Evolutionary conservation across 768 basidiomycete species (phyloP), one percentile per base, ranked within the genome.

Genomic region (Collybia mongolica): DNA sequence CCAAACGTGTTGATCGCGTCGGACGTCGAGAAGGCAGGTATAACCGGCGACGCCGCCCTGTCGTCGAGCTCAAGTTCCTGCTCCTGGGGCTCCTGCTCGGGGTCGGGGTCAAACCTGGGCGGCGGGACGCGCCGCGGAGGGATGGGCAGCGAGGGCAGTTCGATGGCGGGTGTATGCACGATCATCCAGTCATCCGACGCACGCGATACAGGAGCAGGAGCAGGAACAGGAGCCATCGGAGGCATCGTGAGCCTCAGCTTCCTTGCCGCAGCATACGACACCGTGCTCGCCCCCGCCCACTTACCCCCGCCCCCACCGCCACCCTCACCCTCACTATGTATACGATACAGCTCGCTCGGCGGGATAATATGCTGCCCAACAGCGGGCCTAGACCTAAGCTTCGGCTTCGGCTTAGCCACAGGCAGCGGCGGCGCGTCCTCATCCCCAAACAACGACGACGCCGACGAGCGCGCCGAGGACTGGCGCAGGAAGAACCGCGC

Each of bases 401-500:
- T 26, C 4, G 24, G 24, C 3, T 26, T 26, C 4, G 24, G 3
- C 24, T 26, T 5, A 7, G 44, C n/a, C 2, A 23, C 3, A 8
- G 24, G 23, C 42, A 15, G 11, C 18, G 32, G 19, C 2, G 75
- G 78, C 1, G 77, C 67, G 0, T 49, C 76, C 0, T 74, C 76
- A 36, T 72, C 53, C 9, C 58, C 54, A 5, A 43, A 23, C 2
- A 48, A 51, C 4, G 67, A 75, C 2, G 87, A 87, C 0, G 85
- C 82, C 0, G 76, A 62, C 0, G 84, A 86, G 0, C 84, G 85
- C 8, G 73, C 73, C 0, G 72, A 64, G 0, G 80, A 71, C 1
- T 5, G 64, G 60, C 15, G 78, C 68, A 1, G 63, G 64, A 83
- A 84, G 61, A 77, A 81, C 20, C 71, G 71, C 0, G 75, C 67